Evolutionary conservation across 2,329 filamentous ascomycete species (phyloP).

Genomic region (Fusarium sp.): DNA sequence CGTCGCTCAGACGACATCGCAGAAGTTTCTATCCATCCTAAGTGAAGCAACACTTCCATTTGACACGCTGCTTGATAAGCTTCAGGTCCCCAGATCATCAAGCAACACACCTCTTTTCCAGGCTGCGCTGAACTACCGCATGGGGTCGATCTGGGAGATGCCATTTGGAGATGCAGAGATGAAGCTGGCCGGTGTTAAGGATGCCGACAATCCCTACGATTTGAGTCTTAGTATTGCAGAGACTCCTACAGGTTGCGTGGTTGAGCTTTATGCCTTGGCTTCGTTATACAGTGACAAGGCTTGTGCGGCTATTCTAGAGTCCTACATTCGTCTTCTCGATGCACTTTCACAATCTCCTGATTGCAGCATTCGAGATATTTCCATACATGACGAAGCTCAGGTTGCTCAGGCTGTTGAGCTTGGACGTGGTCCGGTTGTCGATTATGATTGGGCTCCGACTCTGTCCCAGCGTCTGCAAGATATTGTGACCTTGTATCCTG

Average conservation of each 20-base stretch:
- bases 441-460: neutral
- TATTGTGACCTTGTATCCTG: neutral
- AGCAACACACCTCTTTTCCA: slow-evolving; percentile 12
- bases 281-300: neutral
- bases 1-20: neutral
- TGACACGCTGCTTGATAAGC: neutral
- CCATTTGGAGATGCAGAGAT: neutral
- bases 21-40: neutral
- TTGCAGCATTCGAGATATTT: too few relatives aligned
- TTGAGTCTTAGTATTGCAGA: neutral
- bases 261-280: neutral
- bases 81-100: neutral
- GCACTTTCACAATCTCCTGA: neutral
- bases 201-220: neutral
- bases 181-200: neutral
- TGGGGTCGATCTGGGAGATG: neutral
- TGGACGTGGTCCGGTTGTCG: neutral
- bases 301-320: neutral
- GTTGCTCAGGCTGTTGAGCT: neutral
- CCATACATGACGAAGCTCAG: neutral
- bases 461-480: neutral
- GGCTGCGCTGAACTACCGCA: slow-evolving; percentile 7
- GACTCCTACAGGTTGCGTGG: neutral
- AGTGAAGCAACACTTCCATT: neutral
- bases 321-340: neutral